phyloP scores from a whole-genome alignment of 352 stramenopile genomes.

The Phytophthora pisi region DNA sequence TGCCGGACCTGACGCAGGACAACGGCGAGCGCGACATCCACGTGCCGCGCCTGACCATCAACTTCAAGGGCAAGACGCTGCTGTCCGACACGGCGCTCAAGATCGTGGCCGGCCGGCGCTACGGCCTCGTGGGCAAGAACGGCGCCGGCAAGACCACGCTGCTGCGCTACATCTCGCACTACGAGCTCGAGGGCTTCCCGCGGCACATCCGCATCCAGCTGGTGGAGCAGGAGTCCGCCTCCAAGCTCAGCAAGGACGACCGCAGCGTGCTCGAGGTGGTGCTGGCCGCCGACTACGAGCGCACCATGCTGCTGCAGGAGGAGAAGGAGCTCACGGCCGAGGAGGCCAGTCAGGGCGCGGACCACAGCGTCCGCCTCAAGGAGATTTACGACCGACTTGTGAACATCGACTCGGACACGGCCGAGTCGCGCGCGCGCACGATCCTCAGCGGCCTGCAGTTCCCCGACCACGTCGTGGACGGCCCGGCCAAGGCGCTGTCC shows the following conservation, averaged over 20 bases:
- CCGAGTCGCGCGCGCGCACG: conserved; percentile 87
- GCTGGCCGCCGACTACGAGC: conserved; percentile 94
- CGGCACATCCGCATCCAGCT: conserved; percentile 95
- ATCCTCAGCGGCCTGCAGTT: conserved; percentile 96
- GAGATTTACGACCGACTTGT: conserved; percentile 89
- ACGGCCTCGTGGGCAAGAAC: conserved; percentile 95
- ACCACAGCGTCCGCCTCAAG: conserved; percentile 65
- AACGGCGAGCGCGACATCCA: conserved; percentile 89
- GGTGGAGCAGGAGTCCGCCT: conserved; percentile 94
- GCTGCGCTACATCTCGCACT: conserved; percentile 95
- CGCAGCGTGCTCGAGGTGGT: conserved; percentile 95
- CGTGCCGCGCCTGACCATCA: conserved; percentile 86
- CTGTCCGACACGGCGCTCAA: conserved; percentile 88
- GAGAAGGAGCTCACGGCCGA: conserved; percentile 91
- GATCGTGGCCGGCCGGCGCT: conserved; percentile 81
- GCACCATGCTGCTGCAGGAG: conserved; percentile 89
- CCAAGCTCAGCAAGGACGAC: conserved; percentile 78
- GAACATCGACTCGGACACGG: conserved; percentile 91
- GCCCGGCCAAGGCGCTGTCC: conserved; percentile 90
- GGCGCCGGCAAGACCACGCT: conserved; percentile 95
- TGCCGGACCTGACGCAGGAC: conserved; percentile 79
- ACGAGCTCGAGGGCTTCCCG: conserved; percentile 97
- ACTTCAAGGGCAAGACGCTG: conserved; percentile 92
- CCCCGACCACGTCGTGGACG: conserved; percentile 90
- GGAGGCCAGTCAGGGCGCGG: conserved; percentile 32